A percentile compares a stretch with the other conserved stretches of the same genome.
phyloP scores from a whole-genome alignment of 2,329 filamentous ascomycete genomes.

The Aspergillus pseudoviridinutans region DNA sequence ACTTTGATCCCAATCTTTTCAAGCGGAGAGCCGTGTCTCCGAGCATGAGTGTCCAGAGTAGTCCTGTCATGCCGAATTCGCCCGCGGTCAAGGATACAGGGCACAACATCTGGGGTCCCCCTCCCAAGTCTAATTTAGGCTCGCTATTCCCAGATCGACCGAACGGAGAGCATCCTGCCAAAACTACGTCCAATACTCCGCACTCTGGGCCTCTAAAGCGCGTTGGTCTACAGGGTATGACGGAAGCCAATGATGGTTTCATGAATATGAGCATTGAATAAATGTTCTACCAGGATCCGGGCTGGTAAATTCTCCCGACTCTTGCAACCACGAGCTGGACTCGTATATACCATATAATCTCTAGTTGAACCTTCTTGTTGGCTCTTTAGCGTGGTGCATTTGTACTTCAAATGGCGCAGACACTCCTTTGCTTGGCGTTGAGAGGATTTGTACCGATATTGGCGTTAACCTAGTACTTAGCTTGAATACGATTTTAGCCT shows the following conservation, averaged over 20 bases:
- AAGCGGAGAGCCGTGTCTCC: conserved; percentile 90
- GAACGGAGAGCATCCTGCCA: conserved; percentile 49
- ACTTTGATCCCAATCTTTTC: conserved; percentile 81
- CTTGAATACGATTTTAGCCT: background rate
- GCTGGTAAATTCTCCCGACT: background rate
- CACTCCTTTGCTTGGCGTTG: background rate
- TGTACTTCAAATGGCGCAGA: background rate
- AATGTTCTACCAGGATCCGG: conserved; percentile 6
- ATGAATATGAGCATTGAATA: conserved; percentile 98
- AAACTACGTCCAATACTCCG: conserved; percentile 51
- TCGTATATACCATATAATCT: conserved; percentile 3
- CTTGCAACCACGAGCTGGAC: conserved; percentile 6
- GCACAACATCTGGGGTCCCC: conserved; percentile 64
- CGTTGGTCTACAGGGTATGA: conserved; percentile 87
- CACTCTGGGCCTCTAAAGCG: conserved; percentile 47
- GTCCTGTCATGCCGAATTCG: conserved; percentile 75
- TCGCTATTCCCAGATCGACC: conserved; percentile 49
- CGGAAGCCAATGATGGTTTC: conserved; percentile 87
- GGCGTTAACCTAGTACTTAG: background rate
- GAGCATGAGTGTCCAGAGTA: conserved; percentile 86
- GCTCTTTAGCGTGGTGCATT: background rate
- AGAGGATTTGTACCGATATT: background rate
- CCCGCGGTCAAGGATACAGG: conserved; percentile 67
- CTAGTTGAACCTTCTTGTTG: background rate
- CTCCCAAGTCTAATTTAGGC: conserved; percentile 56